Evolutionary conservation across 768 basidiomycete genomes (phyloP).

Genomic region (Auriscalpium vulgare): DNA sequence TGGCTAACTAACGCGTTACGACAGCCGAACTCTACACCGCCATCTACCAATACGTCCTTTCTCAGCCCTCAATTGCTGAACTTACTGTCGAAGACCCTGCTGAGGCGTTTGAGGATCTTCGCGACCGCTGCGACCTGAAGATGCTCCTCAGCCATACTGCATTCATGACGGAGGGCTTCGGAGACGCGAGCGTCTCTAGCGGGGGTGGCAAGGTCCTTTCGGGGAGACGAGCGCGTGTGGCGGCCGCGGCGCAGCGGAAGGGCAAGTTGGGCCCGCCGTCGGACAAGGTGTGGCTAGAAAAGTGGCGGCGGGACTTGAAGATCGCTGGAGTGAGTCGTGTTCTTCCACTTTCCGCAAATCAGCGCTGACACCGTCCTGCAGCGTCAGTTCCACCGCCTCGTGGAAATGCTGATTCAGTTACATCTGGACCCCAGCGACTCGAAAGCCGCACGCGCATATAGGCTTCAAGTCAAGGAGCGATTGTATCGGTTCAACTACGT

Average conservation of each 20-base stretch:
- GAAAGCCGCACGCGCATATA: conserved; percentile 52
- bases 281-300: conserved; percentile 70
- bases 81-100: conserved; percentile 97
- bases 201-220: conserved; percentile 30
- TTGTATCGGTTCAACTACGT: conserved; percentile 94
- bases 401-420: conserved; percentile 84
- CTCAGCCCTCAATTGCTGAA: conserved; percentile 69
- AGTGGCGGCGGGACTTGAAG: conserved; percentile 77
- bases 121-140: conserved; percentile 84
- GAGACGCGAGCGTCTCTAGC: conserved; percentile 23
- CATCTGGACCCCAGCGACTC: conserved; percentile 58
- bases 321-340: conserved; percentile 65
- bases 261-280: conserved; percentile 74
- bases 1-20: not conserved
- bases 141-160: conserved; percentile 58
- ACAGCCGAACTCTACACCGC: conserved; percentile 82
- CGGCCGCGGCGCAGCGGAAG: conserved; percentile 20
- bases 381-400: conserved; percentile 89
- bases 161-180: conserved; percentile 70
- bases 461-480: conserved; percentile 91
- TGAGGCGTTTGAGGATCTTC: conserved; percentile 93
- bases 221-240: conserved; percentile 14
- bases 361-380: conserved; percentile 22
- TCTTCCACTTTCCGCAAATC: not conserved
- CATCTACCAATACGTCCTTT: conserved; percentile 69